Conservation (phyloP, 2,329 filamentous ascomycete species). For the Xylaria sp. region DNA sequence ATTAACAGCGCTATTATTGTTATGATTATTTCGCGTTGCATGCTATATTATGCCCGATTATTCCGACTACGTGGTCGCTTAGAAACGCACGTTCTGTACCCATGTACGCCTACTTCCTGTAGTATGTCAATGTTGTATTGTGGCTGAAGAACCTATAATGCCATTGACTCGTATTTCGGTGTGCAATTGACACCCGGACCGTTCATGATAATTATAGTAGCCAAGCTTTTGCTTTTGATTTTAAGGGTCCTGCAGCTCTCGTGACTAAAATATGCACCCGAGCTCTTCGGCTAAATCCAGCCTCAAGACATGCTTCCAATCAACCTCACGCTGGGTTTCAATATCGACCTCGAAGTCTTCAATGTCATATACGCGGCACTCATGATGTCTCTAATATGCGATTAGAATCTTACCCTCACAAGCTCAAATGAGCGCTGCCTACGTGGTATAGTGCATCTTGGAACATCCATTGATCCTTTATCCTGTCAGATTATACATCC, state of each 20-base stretch:
- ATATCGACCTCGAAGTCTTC: background rate
- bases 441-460: background rate
- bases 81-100: background rate
- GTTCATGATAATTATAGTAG: constrained; percentile 8
- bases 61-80: background rate
- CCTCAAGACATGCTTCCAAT: background rate
- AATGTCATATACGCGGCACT: background rate
- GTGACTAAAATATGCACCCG: background rate
- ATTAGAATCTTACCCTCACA: background rate
- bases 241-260: background rate
- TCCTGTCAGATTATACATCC: background rate
- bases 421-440: background rate
- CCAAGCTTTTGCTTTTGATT: background rate
- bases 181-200: background rate
- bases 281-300: background rate
- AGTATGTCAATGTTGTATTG: constrained; percentile 15
- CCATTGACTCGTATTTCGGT: constrained; percentile 12
- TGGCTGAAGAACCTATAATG: constrained; percentile 13
- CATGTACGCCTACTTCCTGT: background rate
- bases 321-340: background rate
- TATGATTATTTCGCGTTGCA: background rate
- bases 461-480: background rate
- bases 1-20: background rate
- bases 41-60: background rate
- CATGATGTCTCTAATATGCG: background rate